Conservation (phyloP, 305 asterid species). For the Fraxinus sp. region DNA sequence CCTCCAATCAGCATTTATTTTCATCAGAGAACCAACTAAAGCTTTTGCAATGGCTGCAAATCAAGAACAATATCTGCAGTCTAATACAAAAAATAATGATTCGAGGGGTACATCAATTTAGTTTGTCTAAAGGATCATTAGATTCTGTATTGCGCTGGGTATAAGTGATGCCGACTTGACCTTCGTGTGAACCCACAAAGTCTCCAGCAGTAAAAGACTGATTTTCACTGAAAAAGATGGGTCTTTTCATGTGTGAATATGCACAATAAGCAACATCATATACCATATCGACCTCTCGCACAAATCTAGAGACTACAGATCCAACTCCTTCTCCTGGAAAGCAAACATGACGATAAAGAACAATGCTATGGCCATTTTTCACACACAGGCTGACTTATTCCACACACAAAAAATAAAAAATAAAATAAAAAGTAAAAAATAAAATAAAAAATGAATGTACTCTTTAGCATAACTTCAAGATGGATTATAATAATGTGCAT, state of each 20-base stretch:
- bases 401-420: neutral
- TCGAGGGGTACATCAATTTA: neutral
- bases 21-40: neutral
- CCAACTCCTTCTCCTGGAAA: constrained; percentile 87
- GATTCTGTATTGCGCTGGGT: constrained; percentile 8
- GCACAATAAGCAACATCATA: constrained; percentile 70
- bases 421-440: no score
- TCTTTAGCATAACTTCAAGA: neutral
- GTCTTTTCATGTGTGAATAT: constrained; percentile 45
- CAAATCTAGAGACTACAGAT: constrained; percentile 41
- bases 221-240: constrained; percentile 36
- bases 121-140: constrained; percentile 2
- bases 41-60: neutral
- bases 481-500: neutral
- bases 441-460: neutral
- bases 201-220: constrained; percentile 52
- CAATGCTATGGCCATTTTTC: neutral
- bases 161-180: constrained; percentile 34
- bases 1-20: neutral
- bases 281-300: constrained; percentile 34
- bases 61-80: neutral
- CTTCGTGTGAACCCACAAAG: constrained; percentile 41
- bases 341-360: neutral
- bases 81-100: neutral
- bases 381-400: neutral